Evolutionary conservation across 2,329 filamentous ascomycete species (phyloP).

Genomic region (Fusarium liriodendri): DNA sequence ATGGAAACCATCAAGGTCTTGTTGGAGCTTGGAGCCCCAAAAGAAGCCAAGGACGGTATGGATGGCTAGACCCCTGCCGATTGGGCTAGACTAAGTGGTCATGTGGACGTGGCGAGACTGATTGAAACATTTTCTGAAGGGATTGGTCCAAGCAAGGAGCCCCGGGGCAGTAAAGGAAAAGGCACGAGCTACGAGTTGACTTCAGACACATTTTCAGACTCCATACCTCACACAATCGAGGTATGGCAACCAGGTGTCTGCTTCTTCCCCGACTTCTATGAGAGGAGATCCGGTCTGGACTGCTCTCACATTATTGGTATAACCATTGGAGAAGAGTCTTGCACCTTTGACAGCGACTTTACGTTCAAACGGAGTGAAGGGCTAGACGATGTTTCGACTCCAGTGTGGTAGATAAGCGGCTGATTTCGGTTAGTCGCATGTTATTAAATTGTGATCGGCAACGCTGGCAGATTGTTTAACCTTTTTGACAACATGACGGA

Average conservation of each 20-base stretch:
- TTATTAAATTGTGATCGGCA: neutral
- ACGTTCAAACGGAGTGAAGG: neutral
- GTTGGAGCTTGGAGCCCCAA: neutral
- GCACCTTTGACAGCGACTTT: neutral
- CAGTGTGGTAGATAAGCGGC: neutral
- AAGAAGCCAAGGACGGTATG: neutral
- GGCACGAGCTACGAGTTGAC: neutral
- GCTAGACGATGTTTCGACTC: neutral
- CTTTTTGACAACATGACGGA: neutral
- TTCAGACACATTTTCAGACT: neutral
- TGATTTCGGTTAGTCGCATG: neutral
- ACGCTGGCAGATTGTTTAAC: neutral
- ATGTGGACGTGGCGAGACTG: neutral
- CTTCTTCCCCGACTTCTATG: neutral
- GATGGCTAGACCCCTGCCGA: neutral
- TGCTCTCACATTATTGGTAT: neutral
- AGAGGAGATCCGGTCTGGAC: neutral
- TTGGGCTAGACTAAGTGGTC: neutral
- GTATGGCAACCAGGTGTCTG: neutral
- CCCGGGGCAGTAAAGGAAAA: fast-evolving
- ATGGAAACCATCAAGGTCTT: neutral
- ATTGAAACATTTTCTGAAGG: neutral
- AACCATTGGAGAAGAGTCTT: neutral
- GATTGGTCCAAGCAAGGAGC: neutral
- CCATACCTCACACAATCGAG: neutral